phyloP scores from a whole-genome alignment of 164 flowering plant species.

The Magnolia sinica region DNA sequence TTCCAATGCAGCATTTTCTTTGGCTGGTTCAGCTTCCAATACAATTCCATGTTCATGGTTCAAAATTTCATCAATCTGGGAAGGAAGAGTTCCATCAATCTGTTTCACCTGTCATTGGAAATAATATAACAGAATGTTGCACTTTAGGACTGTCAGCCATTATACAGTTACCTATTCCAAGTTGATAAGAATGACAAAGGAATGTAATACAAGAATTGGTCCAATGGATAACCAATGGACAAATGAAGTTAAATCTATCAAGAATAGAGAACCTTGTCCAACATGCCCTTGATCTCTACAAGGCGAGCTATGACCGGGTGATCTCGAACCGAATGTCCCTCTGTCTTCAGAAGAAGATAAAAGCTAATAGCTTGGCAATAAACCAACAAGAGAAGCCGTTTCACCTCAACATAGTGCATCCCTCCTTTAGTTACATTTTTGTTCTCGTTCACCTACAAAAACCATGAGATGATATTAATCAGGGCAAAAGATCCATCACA shows the following conservation, averaged over 20 bases:
- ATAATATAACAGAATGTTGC: constrained; percentile 7
- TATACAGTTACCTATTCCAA: not conserved
- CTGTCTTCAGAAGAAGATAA: constrained; percentile 93
- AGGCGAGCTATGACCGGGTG: constrained; percentile 90
- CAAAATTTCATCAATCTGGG: constrained; percentile 50
- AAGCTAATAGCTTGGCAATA: constrained; percentile 90
- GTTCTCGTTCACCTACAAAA: constrained; percentile 42
- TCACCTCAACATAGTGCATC: constrained; percentile 68
- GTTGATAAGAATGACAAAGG: not conserved
- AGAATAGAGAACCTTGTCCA: constrained; percentile 61
- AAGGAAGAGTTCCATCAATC: constrained; percentile 66
- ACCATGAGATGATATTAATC: constrained; percentile 11
- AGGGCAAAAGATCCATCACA: not conserved
- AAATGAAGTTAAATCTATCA: not conserved
- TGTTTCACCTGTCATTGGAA: constrained; percentile 49
- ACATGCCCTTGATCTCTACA: constrained; percentile 67
- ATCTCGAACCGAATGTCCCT: constrained; percentile 82
- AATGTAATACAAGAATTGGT: not conserved
- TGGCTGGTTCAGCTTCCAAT: constrained; percentile 17
- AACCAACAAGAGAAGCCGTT: constrained; percentile 56
- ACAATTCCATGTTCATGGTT: constrained; percentile 22
- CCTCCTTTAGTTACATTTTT: constrained; percentile 40
- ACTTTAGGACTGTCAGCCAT: not conserved
- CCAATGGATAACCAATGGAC: not conserved
- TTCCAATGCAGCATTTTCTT: constrained; percentile 18